Evolutionary conservation across 1,284 basidiomycete genomes (phyloP).

Genomic region (Rhizoctonia solani): DNA sequence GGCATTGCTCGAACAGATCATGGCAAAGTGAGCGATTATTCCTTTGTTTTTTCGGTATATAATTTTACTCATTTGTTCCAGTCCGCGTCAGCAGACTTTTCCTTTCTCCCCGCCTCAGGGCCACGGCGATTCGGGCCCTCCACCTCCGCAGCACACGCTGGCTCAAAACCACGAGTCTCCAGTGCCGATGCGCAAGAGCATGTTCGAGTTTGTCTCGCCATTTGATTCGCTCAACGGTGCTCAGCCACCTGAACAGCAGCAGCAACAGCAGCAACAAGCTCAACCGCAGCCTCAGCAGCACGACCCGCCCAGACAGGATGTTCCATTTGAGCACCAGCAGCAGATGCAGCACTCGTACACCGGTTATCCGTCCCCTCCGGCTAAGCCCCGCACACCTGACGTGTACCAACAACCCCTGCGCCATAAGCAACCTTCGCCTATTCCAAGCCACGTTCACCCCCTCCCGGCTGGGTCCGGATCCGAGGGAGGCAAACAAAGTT

Average conservation of each 20-base stretch:
- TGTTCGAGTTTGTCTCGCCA: constrained; percentile 81
- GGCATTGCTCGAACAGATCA: constrained; percentile 73
- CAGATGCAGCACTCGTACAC: constrained; percentile 22
- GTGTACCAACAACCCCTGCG: constrained; percentile 46
- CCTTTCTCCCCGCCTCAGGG: constrained; percentile 60
- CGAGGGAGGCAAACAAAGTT: constrained; percentile 39
- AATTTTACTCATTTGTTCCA: constrained; percentile 12
- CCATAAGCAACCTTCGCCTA: constrained; percentile 31
- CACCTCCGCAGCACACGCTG: constrained; percentile 45
- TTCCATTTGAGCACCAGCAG: constrained; percentile 20
- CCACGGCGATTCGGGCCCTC: constrained; percentile 45
- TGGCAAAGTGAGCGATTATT: constrained; percentile 65
- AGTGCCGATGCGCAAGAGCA: constrained; percentile 61
- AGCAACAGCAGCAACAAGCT: constrained; percentile 53
- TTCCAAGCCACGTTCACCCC: constrained; percentile 23
- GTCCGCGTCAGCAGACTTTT: constrained; percentile 49
- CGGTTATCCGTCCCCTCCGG: constrained; percentile 30
- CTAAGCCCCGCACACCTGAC: constrained; percentile 28
- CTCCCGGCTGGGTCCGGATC: constrained; percentile 48
- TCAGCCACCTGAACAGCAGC: constrained; percentile 51
- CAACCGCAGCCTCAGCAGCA: too few species aligned
- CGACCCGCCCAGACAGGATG: constrained; percentile 27
- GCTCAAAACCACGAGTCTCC: constrained; percentile 59
- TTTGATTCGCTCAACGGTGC: constrained; percentile 66
- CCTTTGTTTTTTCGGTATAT: constrained; percentile 34